phyloP scores from a whole-genome alignment of 192 early-diverging fungal species.

The Thoreauomyces humboldtii region DNA sequence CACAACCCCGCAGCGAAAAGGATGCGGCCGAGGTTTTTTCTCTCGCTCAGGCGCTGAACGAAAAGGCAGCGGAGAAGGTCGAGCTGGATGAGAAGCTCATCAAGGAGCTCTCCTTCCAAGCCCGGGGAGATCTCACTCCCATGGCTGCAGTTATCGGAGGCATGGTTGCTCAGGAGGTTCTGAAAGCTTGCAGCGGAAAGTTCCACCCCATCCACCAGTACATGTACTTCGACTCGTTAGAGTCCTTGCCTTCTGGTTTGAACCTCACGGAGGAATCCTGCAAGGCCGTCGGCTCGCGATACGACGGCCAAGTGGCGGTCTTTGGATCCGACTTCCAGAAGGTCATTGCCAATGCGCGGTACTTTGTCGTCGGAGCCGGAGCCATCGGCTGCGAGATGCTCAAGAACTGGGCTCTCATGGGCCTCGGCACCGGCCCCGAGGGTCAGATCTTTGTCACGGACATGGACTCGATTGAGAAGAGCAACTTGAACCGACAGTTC shows the following conservation, averaged over 20 bases:
- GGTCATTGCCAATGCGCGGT: conserved; percentile 76
- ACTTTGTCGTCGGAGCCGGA: conserved; percentile 97
- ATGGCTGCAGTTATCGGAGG: conserved; percentile 98
- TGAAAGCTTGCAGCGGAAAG: conserved; percentile 98
- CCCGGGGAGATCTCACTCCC: conserved; percentile 86
- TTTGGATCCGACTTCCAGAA: conserved; percentile 92
- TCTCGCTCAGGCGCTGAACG: conserved; percentile 72
- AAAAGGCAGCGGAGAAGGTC: conserved; percentile 55
- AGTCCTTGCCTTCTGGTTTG: conserved; percentile 79
- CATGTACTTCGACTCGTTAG: conserved; percentile 97
- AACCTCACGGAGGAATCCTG: conserved; percentile 68
- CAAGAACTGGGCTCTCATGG: conserved; percentile 99
- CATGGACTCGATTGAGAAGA: conserved; percentile 99
- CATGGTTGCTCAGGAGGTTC: conserved; percentile 94
- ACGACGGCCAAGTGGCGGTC: conserved; percentile 94
- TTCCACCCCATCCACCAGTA: conserved; percentile 89
- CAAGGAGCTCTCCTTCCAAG: conserved; percentile 83
- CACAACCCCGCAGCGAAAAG: conserved; percentile 79
- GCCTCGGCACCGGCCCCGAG: conserved; percentile 75
- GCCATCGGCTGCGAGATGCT: conserved; percentile 99
- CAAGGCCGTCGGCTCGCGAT: conserved; percentile 81
- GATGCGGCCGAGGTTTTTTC: conserved; percentile 82
- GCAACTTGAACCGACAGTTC: conserved; percentile 99
- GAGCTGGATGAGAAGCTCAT: conserved; percentile 83
- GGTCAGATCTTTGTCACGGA: conserved; percentile 87